Evolutionary conservation across 73 alveolate species (phyloP).

Genomic region (Blepharisma japonicum): DNA sequence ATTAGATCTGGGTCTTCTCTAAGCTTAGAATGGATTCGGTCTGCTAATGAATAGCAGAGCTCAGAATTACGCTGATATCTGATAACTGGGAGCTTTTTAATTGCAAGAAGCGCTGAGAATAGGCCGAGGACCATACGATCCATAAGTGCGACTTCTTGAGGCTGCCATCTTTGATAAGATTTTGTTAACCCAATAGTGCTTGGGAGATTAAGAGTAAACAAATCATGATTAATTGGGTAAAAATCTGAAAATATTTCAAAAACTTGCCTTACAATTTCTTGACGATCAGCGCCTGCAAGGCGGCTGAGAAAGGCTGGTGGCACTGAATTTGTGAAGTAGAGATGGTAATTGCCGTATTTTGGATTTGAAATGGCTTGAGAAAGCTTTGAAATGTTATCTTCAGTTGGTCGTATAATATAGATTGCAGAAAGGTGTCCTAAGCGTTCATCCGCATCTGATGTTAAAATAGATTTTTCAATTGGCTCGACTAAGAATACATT

Average conservation of each 20-base stretch:
- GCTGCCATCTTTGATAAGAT: constrained; percentile 50
- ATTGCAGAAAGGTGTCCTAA: constrained; percentile 69
- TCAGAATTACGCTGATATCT: constrained; percentile 45
- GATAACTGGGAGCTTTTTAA: constrained; percentile 49
- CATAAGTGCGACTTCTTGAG: constrained; percentile 38
- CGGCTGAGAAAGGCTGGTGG: constrained; percentile 63
- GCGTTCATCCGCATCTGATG: constrained; percentile 41
- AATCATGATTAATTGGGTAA: constrained; percentile 58
- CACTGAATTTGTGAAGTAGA: constrained; percentile 79
- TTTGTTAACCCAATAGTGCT: constrained; percentile 50
- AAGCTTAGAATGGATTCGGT: constrained; percentile 46
- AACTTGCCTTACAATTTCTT: constrained; percentile 78
- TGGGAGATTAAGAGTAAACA: constrained; percentile 66
- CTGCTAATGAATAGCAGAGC: constrained; percentile 56
- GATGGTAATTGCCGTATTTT: constrained; percentile 68
- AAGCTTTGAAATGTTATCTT: constrained; percentile 47
- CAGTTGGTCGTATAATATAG: constrained; percentile 66
- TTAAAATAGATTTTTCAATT: constrained; percentile 62
- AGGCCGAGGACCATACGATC: constrained; percentile 58
- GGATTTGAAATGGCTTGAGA: constrained; percentile 58
- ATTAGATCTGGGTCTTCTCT: constrained; percentile 60
- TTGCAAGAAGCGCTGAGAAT: constrained; percentile 40
- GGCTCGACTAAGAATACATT: constrained; percentile 76
- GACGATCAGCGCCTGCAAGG: constrained; percentile 83
- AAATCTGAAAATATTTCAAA: constrained; percentile 49